phyloP scores from a whole-genome alignment of 108 stramenopile species.

The Seminavis robusta region DNA sequence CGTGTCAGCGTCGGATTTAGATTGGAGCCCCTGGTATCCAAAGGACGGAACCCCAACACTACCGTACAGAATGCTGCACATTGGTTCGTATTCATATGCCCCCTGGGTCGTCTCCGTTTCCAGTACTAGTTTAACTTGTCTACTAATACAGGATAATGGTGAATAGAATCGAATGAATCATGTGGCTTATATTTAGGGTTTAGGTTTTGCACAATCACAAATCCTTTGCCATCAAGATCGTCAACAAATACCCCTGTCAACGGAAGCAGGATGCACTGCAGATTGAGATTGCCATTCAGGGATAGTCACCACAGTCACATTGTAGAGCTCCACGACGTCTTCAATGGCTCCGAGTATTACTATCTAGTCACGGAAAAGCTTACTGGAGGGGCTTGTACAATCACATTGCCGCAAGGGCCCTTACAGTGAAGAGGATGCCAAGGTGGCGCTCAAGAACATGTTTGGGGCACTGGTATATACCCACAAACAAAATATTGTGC shows the following conservation, averaged over 20 bases:
- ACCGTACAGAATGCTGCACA: too few relatives aligned
- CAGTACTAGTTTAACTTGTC: too few relatives aligned
- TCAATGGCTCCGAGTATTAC: conserved; percentile 75
- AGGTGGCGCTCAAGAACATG: conserved; percentile 63
- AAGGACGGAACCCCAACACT: too few relatives aligned
- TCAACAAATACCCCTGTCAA: conserved; percentile 70
- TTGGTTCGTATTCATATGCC: too few relatives aligned
- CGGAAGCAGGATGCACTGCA: conserved; percentile 80
- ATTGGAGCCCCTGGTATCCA: too few relatives aligned
- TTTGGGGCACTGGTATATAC: conserved; percentile 81
- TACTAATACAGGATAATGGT: too few relatives aligned
- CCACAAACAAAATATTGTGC: conserved; percentile 73
- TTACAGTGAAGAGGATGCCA: conserved; percentile 85
- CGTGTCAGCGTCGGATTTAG: background rate
- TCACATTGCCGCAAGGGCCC: conserved; percentile 83
- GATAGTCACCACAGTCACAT: conserved; percentile 64
- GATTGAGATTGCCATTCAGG: conserved; percentile 67
- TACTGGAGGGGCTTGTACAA: conserved; percentile 90
- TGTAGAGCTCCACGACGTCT: conserved; percentile 85
- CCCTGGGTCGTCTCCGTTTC: too few relatives aligned
- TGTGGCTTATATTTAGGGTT: too few relatives aligned
- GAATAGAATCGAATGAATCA: too few relatives aligned
- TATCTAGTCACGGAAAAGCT: conserved; percentile 91
- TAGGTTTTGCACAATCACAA: too few relatives aligned
- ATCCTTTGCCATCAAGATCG: conserved; percentile 84